A percentile compares a stretch with the other conserved stretches of the same genome.
These are phyloP conservation scores for Cyclaneusma minus DNA, from an alignment of 2,329 filamentous ascomycete species.

Conservation along the genomic window DNA sequence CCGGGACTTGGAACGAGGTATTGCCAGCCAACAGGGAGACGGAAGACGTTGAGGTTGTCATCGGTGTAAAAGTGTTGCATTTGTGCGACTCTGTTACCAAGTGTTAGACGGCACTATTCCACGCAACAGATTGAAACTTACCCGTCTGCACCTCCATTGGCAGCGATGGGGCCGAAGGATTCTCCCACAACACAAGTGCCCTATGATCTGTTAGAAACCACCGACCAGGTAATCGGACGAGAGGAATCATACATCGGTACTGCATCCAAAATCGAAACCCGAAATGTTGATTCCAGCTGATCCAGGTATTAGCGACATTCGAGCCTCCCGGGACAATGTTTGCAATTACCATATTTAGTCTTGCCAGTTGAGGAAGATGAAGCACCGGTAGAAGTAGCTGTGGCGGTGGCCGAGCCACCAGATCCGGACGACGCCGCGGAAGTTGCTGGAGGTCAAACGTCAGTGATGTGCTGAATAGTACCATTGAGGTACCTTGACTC, in stretches of 20 bases:
- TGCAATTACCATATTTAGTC: constrained; percentile 3
- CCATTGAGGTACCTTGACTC: too few species aligned
- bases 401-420: not conserved
- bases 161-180: too few species aligned
- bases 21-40: constrained; percentile 43
- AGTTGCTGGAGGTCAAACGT: not conserved
- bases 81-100: constrained; percentile 12
- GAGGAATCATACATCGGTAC: constrained; percentile 18
- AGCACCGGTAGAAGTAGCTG: not conserved
- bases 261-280: constrained; percentile 32
- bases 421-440: constrained; percentile 1
- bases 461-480: too few species aligned
- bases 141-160: too few species aligned
- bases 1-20: constrained; percentile 38
- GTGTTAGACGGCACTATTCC: too few species aligned
- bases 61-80: constrained; percentile 35
- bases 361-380: constrained; percentile 1
- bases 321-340: too few species aligned
- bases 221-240: not conserved
- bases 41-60: constrained; percentile 38
- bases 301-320: not conserved
- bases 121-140: too few species aligned
- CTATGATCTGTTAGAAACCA: not conserved
- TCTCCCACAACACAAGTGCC: not conserved
- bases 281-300: constrained; percentile 25